phyloP scores from a whole-genome alignment of 192 early-diverging fungal species.

The Endogone sp. region DNA sequence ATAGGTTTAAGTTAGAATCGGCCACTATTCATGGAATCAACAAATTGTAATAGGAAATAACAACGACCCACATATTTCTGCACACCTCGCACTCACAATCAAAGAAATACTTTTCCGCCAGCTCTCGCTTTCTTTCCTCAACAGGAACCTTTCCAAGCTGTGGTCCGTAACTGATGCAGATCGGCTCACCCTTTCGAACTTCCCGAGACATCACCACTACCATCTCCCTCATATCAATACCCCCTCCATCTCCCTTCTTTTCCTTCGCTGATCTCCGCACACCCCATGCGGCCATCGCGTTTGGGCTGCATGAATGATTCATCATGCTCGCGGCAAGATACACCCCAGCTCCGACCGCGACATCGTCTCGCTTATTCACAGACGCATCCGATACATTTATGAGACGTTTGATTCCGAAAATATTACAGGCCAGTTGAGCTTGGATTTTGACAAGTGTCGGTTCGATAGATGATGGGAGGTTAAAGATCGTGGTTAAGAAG shows the following conservation, averaged over 20 bases:
- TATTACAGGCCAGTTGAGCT: slow-evolving; percentile 18
- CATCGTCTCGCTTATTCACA: not conserved
- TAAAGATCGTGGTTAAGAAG: not conserved
- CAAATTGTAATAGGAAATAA: too few relatives aligned
- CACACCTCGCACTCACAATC: slow-evolving; percentile 15
- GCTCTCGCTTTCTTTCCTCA: slow-evolving; percentile 3
- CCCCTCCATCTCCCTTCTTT: not conserved
- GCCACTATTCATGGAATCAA: too few relatives aligned
- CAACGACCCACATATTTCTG: not conserved
- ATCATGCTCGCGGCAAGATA: slow-evolving; percentile 15
- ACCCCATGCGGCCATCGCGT: slow-evolving; percentile 13
- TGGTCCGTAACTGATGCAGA: slow-evolving; percentile 20
- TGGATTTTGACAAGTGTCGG: slow-evolving; percentile 8
- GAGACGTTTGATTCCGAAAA: slow-evolving; percentile 10
- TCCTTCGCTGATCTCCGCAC: not conserved
- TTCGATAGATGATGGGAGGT: not conserved
- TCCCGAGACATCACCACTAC: not conserved
- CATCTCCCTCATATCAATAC: not conserved
- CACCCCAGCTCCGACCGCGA: slow-evolving; percentile 5
- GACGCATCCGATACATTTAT: not conserved
- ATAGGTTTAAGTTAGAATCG: too few relatives aligned
- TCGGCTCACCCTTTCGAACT: not conserved
- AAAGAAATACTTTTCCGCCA: slow-evolving; percentile 14
- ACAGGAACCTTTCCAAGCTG: not conserved
- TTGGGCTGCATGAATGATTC: slow-evolving; percentile 18